Conservation (phyloP, 2,329 filamentous ascomycete genomes). For the Domatiomyces globalis region DNA sequence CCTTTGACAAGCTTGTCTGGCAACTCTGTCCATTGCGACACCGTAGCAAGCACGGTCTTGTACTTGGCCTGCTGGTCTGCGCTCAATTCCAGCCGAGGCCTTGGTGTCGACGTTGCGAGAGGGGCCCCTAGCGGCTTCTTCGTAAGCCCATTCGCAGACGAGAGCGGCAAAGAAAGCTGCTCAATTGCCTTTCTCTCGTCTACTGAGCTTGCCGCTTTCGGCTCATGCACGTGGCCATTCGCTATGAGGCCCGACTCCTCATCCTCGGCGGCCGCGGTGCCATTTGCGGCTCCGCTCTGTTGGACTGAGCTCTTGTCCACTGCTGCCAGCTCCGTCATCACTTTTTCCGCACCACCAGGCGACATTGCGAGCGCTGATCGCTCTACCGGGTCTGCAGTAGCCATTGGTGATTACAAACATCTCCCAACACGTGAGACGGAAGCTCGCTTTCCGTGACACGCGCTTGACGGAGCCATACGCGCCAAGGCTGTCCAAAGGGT, state of each 20-base stretch:
- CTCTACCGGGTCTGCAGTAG: not conserved
- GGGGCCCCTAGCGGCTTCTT: slow-evolving; percentile 48
- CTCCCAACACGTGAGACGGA: not conserved
- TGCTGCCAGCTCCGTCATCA: slow-evolving; percentile 6
- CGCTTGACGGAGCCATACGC: not conserved
- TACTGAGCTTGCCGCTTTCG: not conserved
- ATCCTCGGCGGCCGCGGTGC: not conserved
- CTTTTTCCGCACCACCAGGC: slow-evolving; percentile 11
- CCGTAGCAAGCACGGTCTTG: slow-evolving; percentile 55
- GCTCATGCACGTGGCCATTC: not conserved
- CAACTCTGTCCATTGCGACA: slow-evolving; percentile 56
- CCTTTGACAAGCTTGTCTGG: slow-evolving; percentile 48
- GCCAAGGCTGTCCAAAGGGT: too few species aligned
- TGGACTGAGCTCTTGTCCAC: slow-evolving; percentile 8
- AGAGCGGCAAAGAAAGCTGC: slow-evolving; percentile 22
- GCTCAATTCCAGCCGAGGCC: slow-evolving; percentile 47
- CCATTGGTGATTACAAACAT: not conserved
- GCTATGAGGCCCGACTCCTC: not conserved
- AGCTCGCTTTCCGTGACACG: not conserved
- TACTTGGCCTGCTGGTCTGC: slow-evolving; percentile 73
- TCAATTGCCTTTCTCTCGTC: slow-evolving; percentile 1
- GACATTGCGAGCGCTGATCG: not conserved
- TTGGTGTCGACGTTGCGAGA: slow-evolving; percentile 43
- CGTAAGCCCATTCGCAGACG: slow-evolving; percentile 28
- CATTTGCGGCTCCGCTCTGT: not conserved